These are phyloP conservation scores for Apiospora pterosperma DNA, from an alignment of 2,329 filamentous ascomycete genomes.

Conservation along the genomic window DNA sequence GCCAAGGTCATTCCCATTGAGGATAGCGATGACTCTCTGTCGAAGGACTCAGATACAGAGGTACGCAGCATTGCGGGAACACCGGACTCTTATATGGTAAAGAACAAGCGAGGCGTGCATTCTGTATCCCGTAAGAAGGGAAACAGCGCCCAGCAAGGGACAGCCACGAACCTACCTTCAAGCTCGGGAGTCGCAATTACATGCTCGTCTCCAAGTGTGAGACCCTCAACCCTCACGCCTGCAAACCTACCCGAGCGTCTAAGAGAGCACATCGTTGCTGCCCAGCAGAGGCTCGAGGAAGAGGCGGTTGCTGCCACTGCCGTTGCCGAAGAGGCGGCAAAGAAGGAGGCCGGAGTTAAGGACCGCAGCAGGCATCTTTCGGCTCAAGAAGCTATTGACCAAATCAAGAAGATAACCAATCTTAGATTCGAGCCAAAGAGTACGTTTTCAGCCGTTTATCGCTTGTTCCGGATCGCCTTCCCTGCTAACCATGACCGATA, in stretches of 20 bases:
- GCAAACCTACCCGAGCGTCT: not conserved
- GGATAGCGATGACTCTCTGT: not conserved
- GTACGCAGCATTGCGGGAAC: not conserved
- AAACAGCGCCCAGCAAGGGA: not conserved
- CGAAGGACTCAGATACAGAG: not conserved
- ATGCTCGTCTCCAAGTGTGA: not conserved
- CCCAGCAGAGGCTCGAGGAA: not conserved
- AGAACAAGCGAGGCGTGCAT: not conserved
- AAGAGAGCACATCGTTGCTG: not conserved
- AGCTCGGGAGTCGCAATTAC: not conserved
- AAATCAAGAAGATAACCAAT: conserved; percentile 7
- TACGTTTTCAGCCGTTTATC: not conserved
- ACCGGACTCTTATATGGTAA: not conserved
- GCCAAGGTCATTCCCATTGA: not conserved
- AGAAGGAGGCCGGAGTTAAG: not conserved
- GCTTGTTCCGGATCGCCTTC: not conserved
- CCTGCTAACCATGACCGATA: not conserved
- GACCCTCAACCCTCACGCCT: not conserved
- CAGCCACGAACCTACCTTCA: not conserved
- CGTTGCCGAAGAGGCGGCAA: not conserved
- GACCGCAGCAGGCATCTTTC: not conserved
- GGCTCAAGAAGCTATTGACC: not conserved
- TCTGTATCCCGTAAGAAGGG: not conserved
- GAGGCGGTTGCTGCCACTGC: not conserved
- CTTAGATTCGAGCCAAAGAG: conserved; percentile 10